Base-by-base conservation (phyloP, 805 yeast genomes). In the Komagataella ulmi region DNA sequence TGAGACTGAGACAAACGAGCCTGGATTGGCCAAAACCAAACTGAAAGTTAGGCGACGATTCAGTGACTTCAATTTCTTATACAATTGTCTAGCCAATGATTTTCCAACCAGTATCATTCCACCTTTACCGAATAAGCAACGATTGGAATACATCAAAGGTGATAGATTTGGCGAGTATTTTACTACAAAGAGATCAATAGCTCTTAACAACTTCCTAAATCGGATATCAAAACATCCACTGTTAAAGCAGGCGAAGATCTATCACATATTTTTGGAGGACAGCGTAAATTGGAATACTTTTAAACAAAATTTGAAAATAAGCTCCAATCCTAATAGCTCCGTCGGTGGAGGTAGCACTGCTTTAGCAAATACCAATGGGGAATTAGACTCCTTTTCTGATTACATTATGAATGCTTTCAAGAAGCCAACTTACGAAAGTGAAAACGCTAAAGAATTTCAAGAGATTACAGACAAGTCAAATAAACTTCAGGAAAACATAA, bases 371-470 rank as follows among this genome's bases (percentile, higher is more conserved):
- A 61, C 45, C 40, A 43, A 49, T n/a, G 40, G 40, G 10, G 63
- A 75, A 66, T 46, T 73, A 59, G 99, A 93, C 50, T 81, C 87
- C 12, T 75, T 91, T n/a, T 82, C 96, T 0, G 99, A 91, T 61
- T 83, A 86, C 2, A 81, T 93, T 46, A 85, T 91, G 84, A 91
- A 91, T 62, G 95, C 95, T n/a, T 88, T 91, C 61, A 84, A 91
- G 52, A 83, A 87, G 49, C 82, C 84, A 4, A 71, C 76, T 49
- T 67, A 72, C 50, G 87, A 82, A 59, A 65, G 70, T 23, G 58
- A 54, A 49, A 77, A 77, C 57, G 80, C 78, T 55, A 80, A 84
- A 47, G 97, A 88, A 60, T 88, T 91, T 58, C 73, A 83, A 49
- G 93, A 85, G 57, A 88, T 91, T 46, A 81, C 80, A 57, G 96